These are phyloP conservation scores for Fusarium mexicanum DNA, from an alignment of 2,329 filamentous ascomycete genomes.

Conservation along the genomic window DNA sequence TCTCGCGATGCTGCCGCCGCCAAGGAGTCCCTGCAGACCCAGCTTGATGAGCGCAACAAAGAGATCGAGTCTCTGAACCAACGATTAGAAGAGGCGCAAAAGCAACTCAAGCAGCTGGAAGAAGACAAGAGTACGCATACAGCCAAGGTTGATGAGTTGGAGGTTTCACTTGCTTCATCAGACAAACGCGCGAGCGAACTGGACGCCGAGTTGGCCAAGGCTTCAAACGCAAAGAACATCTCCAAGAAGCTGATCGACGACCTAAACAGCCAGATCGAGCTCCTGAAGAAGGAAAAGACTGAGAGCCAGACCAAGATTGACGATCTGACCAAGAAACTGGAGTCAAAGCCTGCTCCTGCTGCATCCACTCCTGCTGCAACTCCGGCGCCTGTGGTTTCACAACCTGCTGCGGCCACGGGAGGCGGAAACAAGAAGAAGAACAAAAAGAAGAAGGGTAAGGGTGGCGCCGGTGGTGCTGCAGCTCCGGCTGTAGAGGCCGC, in stretches of 20 bases:
- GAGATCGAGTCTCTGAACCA: constrained; percentile 63
- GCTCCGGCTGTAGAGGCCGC: constrained; percentile 47
- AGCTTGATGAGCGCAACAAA: constrained; percentile 58
- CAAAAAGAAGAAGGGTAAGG: constrained; percentile 92
- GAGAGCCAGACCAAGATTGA: constrained; percentile 48
- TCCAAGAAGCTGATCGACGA: constrained; percentile 55
- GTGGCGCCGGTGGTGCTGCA: constrained; percentile 60
- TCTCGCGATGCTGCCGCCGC: constrained; percentile 52
- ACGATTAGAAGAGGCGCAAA: constrained; percentile 55
- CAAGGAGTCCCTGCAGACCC: constrained; percentile 58
- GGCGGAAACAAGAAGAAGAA: constrained; percentile 69
- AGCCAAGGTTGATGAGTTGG: constrained; percentile 49
- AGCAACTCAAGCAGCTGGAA: constrained; percentile 57
- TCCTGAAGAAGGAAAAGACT: constrained; percentile 47
- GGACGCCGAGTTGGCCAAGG: constrained; percentile 53
- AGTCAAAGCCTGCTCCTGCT: constrained; percentile 35
- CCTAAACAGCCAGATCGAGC: constrained; percentile 51
- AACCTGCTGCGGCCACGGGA: constrained; percentile 39
- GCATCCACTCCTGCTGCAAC: constrained; percentile 32
- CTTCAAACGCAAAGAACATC: constrained; percentile 51
- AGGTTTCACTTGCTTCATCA: constrained; percentile 49
- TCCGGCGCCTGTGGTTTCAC: constrained; percentile 38
- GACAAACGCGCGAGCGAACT: constrained; percentile 51
- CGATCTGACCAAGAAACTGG: constrained; percentile 57
- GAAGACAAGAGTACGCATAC: constrained; percentile 47